Conservation (phyloP, 192 early-diverging fungal species). For the Endogone sp. region DNA sequence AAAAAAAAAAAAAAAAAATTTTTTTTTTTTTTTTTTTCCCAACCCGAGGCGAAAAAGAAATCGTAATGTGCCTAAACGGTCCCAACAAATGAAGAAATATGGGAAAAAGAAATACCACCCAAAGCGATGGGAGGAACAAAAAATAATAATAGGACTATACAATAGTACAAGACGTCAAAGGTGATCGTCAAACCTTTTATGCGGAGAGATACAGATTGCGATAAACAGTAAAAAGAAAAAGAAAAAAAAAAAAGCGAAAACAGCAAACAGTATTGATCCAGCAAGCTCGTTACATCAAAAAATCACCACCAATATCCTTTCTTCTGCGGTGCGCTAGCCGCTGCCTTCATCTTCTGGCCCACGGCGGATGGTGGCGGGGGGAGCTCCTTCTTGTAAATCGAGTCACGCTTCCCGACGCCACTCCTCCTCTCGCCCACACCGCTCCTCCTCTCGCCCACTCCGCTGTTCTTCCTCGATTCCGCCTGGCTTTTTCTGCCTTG, state of each 20-base stretch:
- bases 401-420: background rate
- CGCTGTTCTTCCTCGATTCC: background rate
- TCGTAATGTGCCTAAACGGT: too few species aligned
- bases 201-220: background rate
- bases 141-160: background rate
- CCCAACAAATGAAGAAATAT: background rate
- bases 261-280: too few species aligned
- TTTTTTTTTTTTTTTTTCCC: slow-evolving; percentile 8
- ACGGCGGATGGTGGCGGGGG: background rate
- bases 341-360: background rate
- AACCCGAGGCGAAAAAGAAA: too few species aligned
- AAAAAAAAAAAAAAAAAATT: background rate
- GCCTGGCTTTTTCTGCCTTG: background rate
- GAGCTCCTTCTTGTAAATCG: background rate
- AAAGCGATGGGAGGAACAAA: background rate
- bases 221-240: background rate
- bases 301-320: background rate
- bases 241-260: background rate
- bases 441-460: background rate
- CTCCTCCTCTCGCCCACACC: background rate
- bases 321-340: background rate
- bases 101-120: slow-evolving; percentile 1
- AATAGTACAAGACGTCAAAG: background rate
- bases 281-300: background rate
- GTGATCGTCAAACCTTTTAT: background rate